Evolutionary conservation across 768 basidiomycete genomes (phyloP).

Genomic region (Termitomyces sp.): DNA sequence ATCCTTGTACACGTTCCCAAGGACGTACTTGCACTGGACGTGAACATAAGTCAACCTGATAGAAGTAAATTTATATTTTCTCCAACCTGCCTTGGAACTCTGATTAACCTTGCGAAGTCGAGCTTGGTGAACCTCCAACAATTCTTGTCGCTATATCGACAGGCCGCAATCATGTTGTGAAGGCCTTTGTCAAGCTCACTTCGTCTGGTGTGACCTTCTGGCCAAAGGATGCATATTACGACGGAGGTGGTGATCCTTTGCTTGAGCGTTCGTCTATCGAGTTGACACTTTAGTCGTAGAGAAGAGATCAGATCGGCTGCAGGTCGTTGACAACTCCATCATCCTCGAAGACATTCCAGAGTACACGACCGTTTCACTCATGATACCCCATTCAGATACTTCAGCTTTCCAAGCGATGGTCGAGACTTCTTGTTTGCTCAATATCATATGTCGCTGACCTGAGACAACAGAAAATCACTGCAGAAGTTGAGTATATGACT

Average conservation of each 20-base stretch:
- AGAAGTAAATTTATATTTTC: constrained; percentile 22
- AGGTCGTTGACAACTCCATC: constrained; percentile 37
- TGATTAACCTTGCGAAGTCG: constrained; percentile 35
- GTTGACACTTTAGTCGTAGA: constrained; percentile 9
- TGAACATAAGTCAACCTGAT: constrained; percentile 55
- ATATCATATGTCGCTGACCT: not conserved
- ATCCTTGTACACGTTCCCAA: constrained; percentile 55
- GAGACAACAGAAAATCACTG: constrained; percentile 52
- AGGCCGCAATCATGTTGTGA: constrained; percentile 61
- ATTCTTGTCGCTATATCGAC: constrained; percentile 55
- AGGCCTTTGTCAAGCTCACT: constrained; percentile 46
- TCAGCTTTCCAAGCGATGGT: constrained; percentile 60
- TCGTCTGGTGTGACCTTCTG: constrained; percentile 51
- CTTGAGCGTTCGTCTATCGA: not conserved
- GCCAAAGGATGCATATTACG: constrained; percentile 33
- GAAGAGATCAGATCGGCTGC: constrained; percentile 19
- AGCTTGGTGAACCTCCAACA: constrained; percentile 52
- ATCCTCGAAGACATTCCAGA: constrained; percentile 41
- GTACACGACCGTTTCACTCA: constrained; percentile 39
- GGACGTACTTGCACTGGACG: constrained; percentile 57
- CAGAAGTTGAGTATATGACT: constrained; percentile 67
- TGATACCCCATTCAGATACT: constrained; percentile 62
- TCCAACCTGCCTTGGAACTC: not conserved
- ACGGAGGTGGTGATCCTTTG: constrained; percentile 23
- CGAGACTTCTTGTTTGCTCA: constrained; percentile 12